Base-by-base conservation (phyloP, 768 basidiomycete species). In the Pholiota conissans region DNA sequence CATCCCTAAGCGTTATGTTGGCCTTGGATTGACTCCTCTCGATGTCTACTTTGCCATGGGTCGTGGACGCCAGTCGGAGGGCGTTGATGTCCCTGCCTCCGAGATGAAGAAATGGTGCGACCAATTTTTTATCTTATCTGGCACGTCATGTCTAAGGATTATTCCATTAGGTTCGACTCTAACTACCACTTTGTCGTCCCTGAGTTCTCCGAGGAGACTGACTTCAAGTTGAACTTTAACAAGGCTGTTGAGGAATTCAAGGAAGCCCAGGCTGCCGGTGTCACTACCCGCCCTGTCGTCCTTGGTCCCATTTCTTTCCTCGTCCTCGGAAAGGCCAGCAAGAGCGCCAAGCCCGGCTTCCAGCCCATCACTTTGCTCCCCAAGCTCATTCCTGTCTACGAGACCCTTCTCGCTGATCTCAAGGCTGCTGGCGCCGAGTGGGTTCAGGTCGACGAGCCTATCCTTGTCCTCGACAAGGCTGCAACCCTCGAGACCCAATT, bases 41-140 rank as follows among this genome's bases (percentile, higher is more conserved):
- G 96, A 99, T 76, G 87, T 95, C 71, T 97, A 92, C 79, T 98
- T 99, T 67, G 97, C 97, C 67, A 95, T 98, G 91, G 97, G 96
- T 53, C 96, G 97, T 77, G 97, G 97, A 57, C 93, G 96, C 64
- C 97, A 99, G 77, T 82, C 90, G 39, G 91, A 86, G 62, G 89
- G 87, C 59, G 95, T 98, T 67, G 97, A 99, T 77, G 94, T 98
- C 63, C 93, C 93, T 49, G 94, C 95, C 48, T 93, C 85, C 62
- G 95, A 98, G 81, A 98, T 98, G 97, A 98, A 97, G 85, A 98
- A 98, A 78, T 99, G 97, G 96, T 93, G 70, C 66, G 87, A 79
- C 28, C 34, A 37, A 42, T 24, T 18, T 55, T 27, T 54, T 56
- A 20, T 20, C 18, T 24, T 24, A 37, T 34, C 26, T 56, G 35